Evolutionary conservation across 176 grass and related monocot species (phyloP), one percentile per base, ranked within the genome.

Genomic region (Oryza punctata): DNA sequence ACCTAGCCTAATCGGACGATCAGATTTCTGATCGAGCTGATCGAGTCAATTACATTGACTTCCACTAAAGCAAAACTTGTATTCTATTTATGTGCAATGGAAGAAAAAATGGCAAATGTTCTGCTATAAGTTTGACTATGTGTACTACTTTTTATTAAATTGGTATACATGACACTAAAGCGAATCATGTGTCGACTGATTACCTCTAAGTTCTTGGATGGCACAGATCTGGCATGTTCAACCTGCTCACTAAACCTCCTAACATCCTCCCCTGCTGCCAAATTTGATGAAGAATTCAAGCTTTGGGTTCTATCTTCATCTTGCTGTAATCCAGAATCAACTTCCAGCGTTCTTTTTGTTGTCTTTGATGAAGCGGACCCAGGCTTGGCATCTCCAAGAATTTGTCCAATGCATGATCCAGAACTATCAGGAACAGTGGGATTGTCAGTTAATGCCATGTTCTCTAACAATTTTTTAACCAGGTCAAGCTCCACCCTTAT

Each of bases 391-490:
- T 84, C 85, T 87, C 65, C 93, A 64, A 88, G 65, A 91, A 90
- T 77, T 83, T 90, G 73, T 61, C 50, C 78, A 5, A 93, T 88
- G 81, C 59, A 60, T 85, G 85, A 94, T 73, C 70, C 76, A 86
- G 75, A 82, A 74, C 46, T 88, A 82, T 71, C 71, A 86, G 16
- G 30, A 18, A 63, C 78, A 30, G 69, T 16, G 7, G 19, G 43
- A 78, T 76, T 73, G 64, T 90, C 93, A 54, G 84, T 75, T 74
- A 89, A 81, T 83, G 81, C 88, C 83, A 99, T 94, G 73, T 92
- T 96, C 63, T 96, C 89, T 74, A 99, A 84, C 83, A 96, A 85
- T 21, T 84, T 89, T 84, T 99, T 99, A 64, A 99, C 84, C 35
- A 99, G 76, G 73, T 92, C 91, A 86, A 99, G 91, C 63, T 99